Evolutionary conservation across 495 filamentous ascomycete species (phyloP), one percentile per base, ranked within the genome.

Genomic region (Lepraria neglecta): DNA sequence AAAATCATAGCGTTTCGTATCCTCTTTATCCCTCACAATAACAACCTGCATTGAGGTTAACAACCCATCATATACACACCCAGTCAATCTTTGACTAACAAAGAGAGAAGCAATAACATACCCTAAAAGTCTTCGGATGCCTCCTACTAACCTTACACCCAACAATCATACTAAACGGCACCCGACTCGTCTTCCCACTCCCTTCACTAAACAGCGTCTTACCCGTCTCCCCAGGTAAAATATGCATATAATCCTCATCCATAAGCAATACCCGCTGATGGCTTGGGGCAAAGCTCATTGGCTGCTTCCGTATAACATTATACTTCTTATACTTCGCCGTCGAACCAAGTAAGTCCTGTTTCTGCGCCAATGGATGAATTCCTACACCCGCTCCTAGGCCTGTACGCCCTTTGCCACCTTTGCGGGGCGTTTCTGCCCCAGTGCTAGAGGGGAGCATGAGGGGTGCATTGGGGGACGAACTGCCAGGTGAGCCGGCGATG

Each of bases 1-100:
- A 76, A 97, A 98, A 69, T 98, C 94, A 75, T 98, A 98, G 64
- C 91, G 77, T 77, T 98, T 97, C 92, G 21, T 87, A 67, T 85
- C 88, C 71, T 96, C 92, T 17, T 87, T 87, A 45, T 86, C 88
- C 64, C 87, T 85, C 60, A 86, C 87, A 33, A 95, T 87, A 51
- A 92, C 79, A 6, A 95, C 79, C 82, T 83, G 60, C 30, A 15
- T 10, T 38, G 12, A 10, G 3, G 35, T 38, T 38, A 38, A 12
- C 46, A 40, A 24, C 17, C 51, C 53, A 60, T n/a, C 10, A 47
- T 10, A 10, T 40, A 46, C 19, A 47, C 51, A 4, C 31, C 33
- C 4, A 15, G 63, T 33, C 27, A 31, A 33, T 31, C 4, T 12
- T 19, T 52, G 19, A 44, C n/a, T 30, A 44, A 51, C 12, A 46